Evolutionary conservation across 768 basidiomycete species (phyloP), one percentile per base, ranked within the genome.

Genomic region (Leccinum uliginosum): DNA sequence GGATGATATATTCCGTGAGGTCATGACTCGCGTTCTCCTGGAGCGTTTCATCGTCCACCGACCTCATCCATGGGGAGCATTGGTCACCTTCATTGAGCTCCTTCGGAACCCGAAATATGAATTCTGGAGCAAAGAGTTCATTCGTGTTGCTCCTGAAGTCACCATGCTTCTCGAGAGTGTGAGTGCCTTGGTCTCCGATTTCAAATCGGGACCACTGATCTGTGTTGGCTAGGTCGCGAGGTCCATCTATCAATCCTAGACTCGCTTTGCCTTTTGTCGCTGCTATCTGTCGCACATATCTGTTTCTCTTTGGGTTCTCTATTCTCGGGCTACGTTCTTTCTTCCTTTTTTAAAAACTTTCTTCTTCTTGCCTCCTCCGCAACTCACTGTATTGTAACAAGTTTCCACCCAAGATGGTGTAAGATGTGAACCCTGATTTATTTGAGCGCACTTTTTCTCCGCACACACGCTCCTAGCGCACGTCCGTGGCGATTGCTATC

Each of bases 21-120:
- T 92, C 61, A 81, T 89, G 76, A 89, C 93, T 52, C 89, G 88
- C 60, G 91, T 97, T 35, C 82, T 99, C 34, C 78, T 98, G 64
- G 96, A 98, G 69, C 85, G 94, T 34, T 91, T 97, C 75, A 84
- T 98, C 57, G 93, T 93, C 32, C 88, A 92, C 68, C 86, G 93
- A 27, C 97, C 97, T 49, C 95, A 98, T 65, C 95, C 97, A 26
- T 98, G 94, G 93, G 95, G 96, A 56, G 85, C 93, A 26, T 74
- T 96, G 63, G 87, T 93, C 62, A 93, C 93, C 5, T 96, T 97
- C 74, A 93, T 96, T 65, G 92, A 96, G 73, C 75, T 97, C 60
- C 85, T 98, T 51, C 86, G 91, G 60, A 94, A 95, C 72, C 83
- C 84, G 55, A 91, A 87, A 74, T 93, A 93, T 65, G 89, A 91